Percentiles rank a stretch among this genome's conserved stretches.
Evolutionary conservation across 208 protist genomes (phyloP).

Genomic region (Entamoeba histolytica): DNA sequence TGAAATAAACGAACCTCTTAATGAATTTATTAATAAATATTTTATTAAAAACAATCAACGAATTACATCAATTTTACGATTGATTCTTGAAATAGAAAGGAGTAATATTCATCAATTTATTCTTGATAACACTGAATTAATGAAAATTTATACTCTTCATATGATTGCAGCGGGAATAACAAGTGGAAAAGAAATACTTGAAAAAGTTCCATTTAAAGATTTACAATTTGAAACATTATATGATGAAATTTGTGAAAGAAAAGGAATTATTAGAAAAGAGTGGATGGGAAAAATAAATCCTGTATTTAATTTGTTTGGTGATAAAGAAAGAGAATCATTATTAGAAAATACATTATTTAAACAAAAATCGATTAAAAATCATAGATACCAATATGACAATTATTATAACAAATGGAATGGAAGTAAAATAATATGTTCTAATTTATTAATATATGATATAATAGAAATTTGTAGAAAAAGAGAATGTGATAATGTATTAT

Average conservation of each 20-base stretch:
- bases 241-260: background rate
- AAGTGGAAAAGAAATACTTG: background rate
- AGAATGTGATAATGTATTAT: too few relatives aligned
- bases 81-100: too few relatives aligned
- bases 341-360: background rate
- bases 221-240: background rate
- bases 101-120: too few relatives aligned
- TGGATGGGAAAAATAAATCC: background rate
- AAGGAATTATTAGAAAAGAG: background rate
- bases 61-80: too few relatives aligned
- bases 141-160: background rate
- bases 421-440: too few relatives aligned
- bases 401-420: too few relatives aligned
- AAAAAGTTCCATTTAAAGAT: background rate
- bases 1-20: too few relatives aligned
- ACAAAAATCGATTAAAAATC: background rate
- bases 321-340: background rate
- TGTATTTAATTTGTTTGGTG: background rate
- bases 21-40: too few relatives aligned
- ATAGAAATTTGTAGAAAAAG: too few relatives aligned
- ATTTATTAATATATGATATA: too few relatives aligned
- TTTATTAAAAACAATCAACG: too few relatives aligned
- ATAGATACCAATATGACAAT: background rate
- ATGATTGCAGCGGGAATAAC: background rate
- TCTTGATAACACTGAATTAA: too few relatives aligned